Percentiles rank a stretch among this genome's conserved stretches.
phyloP scores from a whole-genome alignment of 208 protist species.

The Leishmania aethiopica region DNA sequence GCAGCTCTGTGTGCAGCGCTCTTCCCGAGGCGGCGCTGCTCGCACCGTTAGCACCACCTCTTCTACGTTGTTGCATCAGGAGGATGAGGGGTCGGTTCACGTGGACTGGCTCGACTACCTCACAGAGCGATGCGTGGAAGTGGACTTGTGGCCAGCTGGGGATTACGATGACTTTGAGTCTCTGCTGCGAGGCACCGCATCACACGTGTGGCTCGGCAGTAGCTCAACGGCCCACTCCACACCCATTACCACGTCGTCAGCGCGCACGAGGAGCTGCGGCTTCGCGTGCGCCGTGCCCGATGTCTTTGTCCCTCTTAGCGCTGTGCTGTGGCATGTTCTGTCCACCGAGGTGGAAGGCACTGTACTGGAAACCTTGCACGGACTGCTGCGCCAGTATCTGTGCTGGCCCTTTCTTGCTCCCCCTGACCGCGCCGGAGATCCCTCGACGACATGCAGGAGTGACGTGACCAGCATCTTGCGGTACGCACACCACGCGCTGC shows the following conservation, averaged over 20 bases:
- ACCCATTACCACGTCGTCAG: background rate
- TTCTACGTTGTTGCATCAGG: background rate
- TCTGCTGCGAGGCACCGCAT: background rate
- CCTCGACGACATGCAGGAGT: background rate
- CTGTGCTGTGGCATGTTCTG: slow-evolving; percentile 55
- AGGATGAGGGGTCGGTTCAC: background rate
- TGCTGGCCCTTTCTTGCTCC: slow-evolving; percentile 9
- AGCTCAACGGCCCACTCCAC: background rate
- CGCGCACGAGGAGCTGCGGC: background rate
- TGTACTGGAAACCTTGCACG: slow-evolving; percentile 30
- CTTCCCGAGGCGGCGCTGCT: background rate
- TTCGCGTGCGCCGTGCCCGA: background rate
- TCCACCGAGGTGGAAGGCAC: slow-evolving; percentile 53
- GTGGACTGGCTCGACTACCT: slow-evolving; percentile 38
- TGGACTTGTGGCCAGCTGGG: slow-evolving; percentile 9
- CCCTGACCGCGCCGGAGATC: background rate
- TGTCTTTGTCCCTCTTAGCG: slow-evolving; percentile 16
- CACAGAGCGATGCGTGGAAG: slow-evolving; percentile 8
- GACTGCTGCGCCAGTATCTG: slow-evolving; percentile 31
- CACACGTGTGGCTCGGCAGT: background rate
- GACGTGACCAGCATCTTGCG: background rate
- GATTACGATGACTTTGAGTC: slow-evolving; percentile 4
- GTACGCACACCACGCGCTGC: slow-evolving; percentile 2
- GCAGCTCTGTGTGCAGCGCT: slow-evolving; percentile 1
- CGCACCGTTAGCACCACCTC: background rate